These are phyloP conservation scores for Apiospora hydei DNA, from an alignment of 2,329 filamentous ascomycete genomes.

Conservation along the genomic window DNA sequence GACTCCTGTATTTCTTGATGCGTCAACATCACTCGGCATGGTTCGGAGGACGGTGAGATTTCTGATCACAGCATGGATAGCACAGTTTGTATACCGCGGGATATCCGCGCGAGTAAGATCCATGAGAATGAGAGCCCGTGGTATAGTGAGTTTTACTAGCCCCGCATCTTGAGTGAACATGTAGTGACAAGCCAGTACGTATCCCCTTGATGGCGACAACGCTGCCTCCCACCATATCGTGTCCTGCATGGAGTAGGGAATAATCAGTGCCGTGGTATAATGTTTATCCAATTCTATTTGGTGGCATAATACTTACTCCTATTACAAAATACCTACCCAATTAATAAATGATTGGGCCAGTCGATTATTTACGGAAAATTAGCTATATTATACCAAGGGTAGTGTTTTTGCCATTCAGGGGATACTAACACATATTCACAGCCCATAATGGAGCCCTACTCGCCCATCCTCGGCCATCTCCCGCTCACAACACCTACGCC, in stretches of 20 bases:
- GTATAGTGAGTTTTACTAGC: background rate
- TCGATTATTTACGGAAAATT: too few relatives aligned
- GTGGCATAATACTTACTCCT: too few relatives aligned
- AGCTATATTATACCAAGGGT: too few relatives aligned
- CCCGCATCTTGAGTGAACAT: background rate
- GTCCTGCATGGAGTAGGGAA: too few relatives aligned
- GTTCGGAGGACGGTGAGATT: background rate
- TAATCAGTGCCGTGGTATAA: too few relatives aligned
- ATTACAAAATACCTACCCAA: too few relatives aligned
- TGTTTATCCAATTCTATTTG: too few relatives aligned
- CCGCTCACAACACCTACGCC: conserved; percentile 32
- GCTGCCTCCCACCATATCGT: too few relatives aligned
- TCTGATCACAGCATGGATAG: background rate
- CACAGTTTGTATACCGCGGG: background rate
- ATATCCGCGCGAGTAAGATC: background rate
- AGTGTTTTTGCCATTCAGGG: too few relatives aligned
- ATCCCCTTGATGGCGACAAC: too few relatives aligned
- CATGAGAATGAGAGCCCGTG: background rate
- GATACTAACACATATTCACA: background rate
- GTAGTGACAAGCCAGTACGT: background rate
- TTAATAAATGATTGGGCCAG: too few relatives aligned
- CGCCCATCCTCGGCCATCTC: background rate
- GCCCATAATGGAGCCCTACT: background rate
- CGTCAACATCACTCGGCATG: background rate
- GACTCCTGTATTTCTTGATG: background rate